Evolutionary conservation across 495 filamentous ascomycete genomes (phyloP).

Genomic region (Cairneyella variabilis): DNA sequence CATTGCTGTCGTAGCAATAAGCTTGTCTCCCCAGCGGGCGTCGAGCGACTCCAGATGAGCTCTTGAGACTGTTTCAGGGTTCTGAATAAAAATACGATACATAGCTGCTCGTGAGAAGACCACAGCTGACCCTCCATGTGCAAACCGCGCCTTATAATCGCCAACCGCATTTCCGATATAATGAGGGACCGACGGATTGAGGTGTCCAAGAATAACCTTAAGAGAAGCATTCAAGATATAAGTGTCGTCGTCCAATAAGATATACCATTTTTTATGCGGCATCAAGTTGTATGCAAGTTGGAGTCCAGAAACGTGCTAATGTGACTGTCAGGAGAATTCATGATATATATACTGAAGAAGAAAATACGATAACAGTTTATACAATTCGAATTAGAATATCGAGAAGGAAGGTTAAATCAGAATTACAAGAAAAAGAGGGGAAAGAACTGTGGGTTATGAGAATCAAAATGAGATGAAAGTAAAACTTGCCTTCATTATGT

Average conservation of each 20-base stretch:
- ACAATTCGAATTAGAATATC: no score
- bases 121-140: conserved; percentile 43
- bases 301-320: conserved; percentile 39
- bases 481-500: conserved; percentile 41
- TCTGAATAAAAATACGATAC: conserved; percentile 28
- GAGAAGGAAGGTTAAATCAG: background rate
- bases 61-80: conserved; percentile 28
- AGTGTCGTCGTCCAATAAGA: conserved; percentile 45
- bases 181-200: conserved; percentile 35
- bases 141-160: conserved; percentile 42
- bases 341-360: background rate
- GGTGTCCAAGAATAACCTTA: conserved; percentile 33
- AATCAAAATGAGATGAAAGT: background rate
- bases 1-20: conserved; percentile 38
- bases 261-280: conserved; percentile 45
- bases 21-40: conserved; percentile 39
- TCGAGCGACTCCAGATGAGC: conserved; percentile 35
- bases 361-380: conserved; percentile 7
- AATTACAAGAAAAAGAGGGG: background rate
- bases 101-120: conserved; percentile 41
- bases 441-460: background rate
- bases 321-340: background rate
- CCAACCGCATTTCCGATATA: conserved; percentile 49
- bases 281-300: conserved; percentile 37
- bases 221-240: conserved; percentile 40